These are phyloP conservation scores for Colletotrichum sp. DNA, from an alignment of 2,329 filamentous ascomycete genomes.

Conservation along the genomic window DNA sequence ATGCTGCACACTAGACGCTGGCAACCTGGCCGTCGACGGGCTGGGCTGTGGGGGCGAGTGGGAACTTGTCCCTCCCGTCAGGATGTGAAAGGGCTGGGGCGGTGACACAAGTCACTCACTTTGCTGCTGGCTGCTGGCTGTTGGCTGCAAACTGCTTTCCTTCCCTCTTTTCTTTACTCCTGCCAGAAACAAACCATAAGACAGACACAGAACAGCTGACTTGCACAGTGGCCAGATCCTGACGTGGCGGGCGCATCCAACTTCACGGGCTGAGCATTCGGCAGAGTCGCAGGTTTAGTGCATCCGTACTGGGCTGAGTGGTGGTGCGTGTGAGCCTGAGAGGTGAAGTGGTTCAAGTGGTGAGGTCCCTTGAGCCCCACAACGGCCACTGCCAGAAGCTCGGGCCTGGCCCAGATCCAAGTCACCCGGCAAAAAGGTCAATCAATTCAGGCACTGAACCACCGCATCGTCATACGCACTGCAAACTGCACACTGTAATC, in stretches of 20 bases:
- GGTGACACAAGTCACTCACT: constrained; percentile 1
- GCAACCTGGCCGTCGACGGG: neutral
- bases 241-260: constrained; percentile 17
- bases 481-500: neutral
- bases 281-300: neutral
- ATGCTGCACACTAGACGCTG: neutral
- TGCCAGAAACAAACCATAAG: neutral
- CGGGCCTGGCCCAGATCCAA: neutral
- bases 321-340: neutral
- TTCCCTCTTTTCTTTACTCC: neutral
- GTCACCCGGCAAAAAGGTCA: neutral
- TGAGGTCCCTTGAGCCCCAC: constrained; percentile 18
- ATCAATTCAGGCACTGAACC: neutral
- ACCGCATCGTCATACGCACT: neutral
- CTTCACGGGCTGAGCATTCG: neutral
- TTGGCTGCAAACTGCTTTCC: neutral
- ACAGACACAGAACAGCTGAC: neutral
- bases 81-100: neutral
- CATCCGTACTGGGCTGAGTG: neutral
- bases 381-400: constrained; percentile 14
- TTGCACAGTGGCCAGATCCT: neutral
- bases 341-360: neutral
- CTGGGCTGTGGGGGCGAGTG: neutral
- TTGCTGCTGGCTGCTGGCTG: neutral
- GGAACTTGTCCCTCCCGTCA: neutral